Evolutionary conservation across 164 flowering plant genomes (phyloP).

Genomic region (Chloranthus sessilifolius): DNA sequence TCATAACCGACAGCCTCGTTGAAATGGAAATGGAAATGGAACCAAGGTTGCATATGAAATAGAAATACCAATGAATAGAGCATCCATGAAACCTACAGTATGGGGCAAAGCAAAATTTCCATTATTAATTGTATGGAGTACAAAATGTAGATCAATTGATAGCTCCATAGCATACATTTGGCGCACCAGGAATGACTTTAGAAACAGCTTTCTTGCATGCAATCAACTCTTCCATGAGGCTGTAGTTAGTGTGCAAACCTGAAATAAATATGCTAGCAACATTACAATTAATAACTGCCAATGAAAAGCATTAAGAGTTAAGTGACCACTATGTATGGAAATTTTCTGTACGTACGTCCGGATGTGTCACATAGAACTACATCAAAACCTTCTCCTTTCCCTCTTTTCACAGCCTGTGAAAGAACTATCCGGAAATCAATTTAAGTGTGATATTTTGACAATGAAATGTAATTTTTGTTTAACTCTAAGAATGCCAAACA

Average conservation of each 20-base stretch:
- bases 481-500: too few relatives aligned
- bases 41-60: too few relatives aligned
- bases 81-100: too few relatives aligned
- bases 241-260: constrained; percentile 95
- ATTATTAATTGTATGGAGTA: too few relatives aligned
- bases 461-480: too few relatives aligned
- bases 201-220: constrained; percentile 83
- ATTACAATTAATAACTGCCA: constrained; percentile 5
- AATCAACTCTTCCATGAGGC: constrained; percentile 91
- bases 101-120: too few relatives aligned
- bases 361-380: constrained; percentile 91
- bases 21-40: too few relatives aligned
- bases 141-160: not conserved
- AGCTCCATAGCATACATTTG: constrained; percentile 56
- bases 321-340: not conserved
- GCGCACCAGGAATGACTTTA: constrained; percentile 80
- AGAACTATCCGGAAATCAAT: constrained; percentile 75
- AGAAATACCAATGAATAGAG: too few relatives aligned
- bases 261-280: constrained; percentile 5
- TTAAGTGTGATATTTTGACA: constrained; percentile 26
- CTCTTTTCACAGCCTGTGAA: constrained; percentile 89
- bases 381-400: constrained; percentile 80
- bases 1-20: too few relatives aligned
- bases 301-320: constrained; percentile 2
- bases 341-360: constrained; percentile 66